Conservation (phyloP, 208 protist genomes). For the Trypanosoma theileri region DNA sequence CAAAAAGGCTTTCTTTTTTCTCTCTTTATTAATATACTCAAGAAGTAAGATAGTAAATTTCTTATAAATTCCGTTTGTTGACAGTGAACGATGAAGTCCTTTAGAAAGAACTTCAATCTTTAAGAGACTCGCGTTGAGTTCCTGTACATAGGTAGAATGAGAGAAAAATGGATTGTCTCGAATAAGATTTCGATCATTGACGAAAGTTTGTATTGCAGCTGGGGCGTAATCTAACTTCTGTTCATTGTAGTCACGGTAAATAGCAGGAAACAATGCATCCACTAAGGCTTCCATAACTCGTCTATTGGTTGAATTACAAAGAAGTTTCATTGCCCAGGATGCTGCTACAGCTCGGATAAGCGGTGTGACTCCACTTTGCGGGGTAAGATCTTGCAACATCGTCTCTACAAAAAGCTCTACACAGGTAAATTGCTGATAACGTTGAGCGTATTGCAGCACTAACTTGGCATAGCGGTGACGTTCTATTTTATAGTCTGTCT, state of each 20-base stretch:
- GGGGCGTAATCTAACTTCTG: slow-evolving; percentile 37
- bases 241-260: slow-evolving; percentile 75
- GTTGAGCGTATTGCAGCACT: slow-evolving; percentile 41
- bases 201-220: slow-evolving; percentile 54
- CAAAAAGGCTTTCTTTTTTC: slow-evolving; percentile 42
- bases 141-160: slow-evolving; percentile 80
- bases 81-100: slow-evolving; percentile 38
- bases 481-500: slow-evolving; percentile 49
- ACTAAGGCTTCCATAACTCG: slow-evolving; percentile 44
- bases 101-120: slow-evolving; percentile 35
- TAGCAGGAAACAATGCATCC: slow-evolving; percentile 59
- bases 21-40: slow-evolving; percentile 16
- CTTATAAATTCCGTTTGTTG: slow-evolving; percentile 47
- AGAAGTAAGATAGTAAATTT: slow-evolving; percentile 43
- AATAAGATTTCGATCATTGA: slow-evolving; percentile 46
- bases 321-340: slow-evolving; percentile 73
- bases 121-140: slow-evolving; percentile 40
- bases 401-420: slow-evolving; percentile 76
- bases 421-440: slow-evolving; percentile 60
- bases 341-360: slow-evolving; percentile 53
- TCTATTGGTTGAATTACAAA: slow-evolving; percentile 32
- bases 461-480: slow-evolving; percentile 77
- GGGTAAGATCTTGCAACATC: slow-evolving; percentile 63
- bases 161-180: slow-evolving; percentile 80
- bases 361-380: slow-evolving; percentile 27